Base-by-base conservation (phyloP, 192 early-diverging fungal species). In the Funneliformis geosporum region DNA sequence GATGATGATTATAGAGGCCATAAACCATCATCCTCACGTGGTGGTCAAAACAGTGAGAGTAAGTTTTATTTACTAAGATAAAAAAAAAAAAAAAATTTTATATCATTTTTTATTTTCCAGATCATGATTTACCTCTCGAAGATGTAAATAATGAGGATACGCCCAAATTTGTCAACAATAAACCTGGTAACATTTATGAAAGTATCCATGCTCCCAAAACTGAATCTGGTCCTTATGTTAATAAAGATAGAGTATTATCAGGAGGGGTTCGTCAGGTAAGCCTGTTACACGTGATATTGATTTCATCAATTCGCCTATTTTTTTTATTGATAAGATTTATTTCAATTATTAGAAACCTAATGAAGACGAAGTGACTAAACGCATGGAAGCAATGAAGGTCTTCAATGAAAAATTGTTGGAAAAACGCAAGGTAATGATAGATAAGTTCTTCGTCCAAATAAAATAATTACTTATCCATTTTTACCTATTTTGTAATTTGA, bases 371-470 rank as follows among this genome's bases (percentile, higher is more conserved):
- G 21, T 68, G 38, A n/a, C n/a, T 3, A 60, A 47, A 39, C 44
- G 4, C 1, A 70, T 79, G 65, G 50, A 67, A 59, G 27, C 14
- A 79, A 55, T 79, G n/a, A n/a, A 21, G 5, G 8, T 25, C 8
- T 2, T 42, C 21, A 79, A 79, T 60, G 43, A 79, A 40, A 79
- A 70, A 38, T 18, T 79, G 1, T 18, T 28, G 27, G 66, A 67
- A 60, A 79, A 70, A 38, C 27, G 46, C 10, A 79, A 79, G 46
- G 77, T 70, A 59, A 59, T 39, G 10, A n/a, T 67, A 42, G 39
- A 46, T 33, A 50, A 0, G 0, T 21, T 42, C 18, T 50, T 12
- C 25, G 8, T 73, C 4, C 14, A 42, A 25, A 25, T 73, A 25
- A 40, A 5, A 21, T 12, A 69, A 42, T 40, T 69, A 69, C 40